Base-by-base conservation (phyloP, 1,284 basidiomycete species). In the Flammula alnicola region DNA sequence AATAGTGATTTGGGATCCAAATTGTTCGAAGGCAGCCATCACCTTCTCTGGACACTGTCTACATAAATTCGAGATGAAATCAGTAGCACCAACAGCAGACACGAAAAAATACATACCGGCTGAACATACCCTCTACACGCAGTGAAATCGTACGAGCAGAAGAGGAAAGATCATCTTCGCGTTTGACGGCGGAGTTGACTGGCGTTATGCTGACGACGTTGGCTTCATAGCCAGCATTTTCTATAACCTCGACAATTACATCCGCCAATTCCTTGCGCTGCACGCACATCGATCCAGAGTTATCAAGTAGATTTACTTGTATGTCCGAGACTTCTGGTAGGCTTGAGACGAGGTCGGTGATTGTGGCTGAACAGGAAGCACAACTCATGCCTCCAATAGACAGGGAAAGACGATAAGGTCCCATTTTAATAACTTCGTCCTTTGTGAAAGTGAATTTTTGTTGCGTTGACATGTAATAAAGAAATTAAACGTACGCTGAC, bases 371-470 rank as follows among this genome's bases (percentile, higher is more conserved):
- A 27, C 37, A 39, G 12, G 5, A 11, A 4, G 37, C n/a, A 16
- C 37, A 39, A 12, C 23, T 39, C 37, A 39, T 39, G 7, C 37
- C 37, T 16, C 37, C 37, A 39, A 39, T 25, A 16, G 37, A 39
- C 9, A 39, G 37, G 4, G 37, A 26, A 22, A 39, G 23, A 17
- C 23, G 37, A 10, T 26, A 39, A 20, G 37, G 37, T 16, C 37
- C 37, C n/a, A n/a, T n/a, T n/a, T n/a, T n/a, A n/a, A n/a, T n/a
- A n/a, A n/a, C n/a, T n/a, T n/a, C n/a, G n/a, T n/a, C n/a, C n/a
- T n/a, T n/a, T n/a, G n/a, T n/a, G n/a, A n/a, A n/a, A n/a, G n/a
- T n/a, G n/a, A n/a, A n/a, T n/a, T n/a, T n/a, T n/a, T n/a, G n/a
- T n/a, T n/a, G n/a, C n/a, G n/a, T n/a, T n/a, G n/a, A n/a, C n/a